These are phyloP conservation scores for Mesembryanthemum crystallinum DNA, from an alignment of 148 eudicot species.

Conservation along the genomic window DNA sequence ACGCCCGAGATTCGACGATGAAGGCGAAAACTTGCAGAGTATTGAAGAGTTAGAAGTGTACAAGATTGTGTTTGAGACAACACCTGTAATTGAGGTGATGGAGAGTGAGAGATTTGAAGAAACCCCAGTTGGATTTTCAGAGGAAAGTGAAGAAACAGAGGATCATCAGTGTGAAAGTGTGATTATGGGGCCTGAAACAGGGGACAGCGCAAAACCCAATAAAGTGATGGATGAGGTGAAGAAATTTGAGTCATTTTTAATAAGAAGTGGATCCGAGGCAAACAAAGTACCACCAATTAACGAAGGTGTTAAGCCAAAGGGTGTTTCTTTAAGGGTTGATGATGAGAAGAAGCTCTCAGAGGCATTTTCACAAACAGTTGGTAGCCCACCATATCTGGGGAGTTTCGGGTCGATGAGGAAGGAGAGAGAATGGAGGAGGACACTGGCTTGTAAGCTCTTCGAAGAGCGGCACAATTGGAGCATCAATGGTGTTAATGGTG, in stretches of 20 bases:
- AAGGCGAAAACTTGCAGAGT: conserved; percentile 18
- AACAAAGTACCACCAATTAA: not conserved
- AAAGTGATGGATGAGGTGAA: conserved; percentile 26
- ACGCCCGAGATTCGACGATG: conserved; percentile 18
- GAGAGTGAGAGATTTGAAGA: conserved; percentile 16
- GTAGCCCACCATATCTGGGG: conserved; percentile 30
- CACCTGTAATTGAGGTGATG: conserved; percentile 28
- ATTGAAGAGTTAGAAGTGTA: conserved; percentile 61
- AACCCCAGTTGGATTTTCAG: conserved; percentile 24
- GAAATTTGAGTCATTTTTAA: conserved; percentile 18
- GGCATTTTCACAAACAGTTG: conserved; percentile 28
- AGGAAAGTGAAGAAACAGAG: conserved; percentile 25
- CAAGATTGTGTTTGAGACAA: conserved; percentile 50
- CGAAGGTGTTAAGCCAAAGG: conserved; percentile 9
- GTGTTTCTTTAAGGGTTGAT: not conserved
- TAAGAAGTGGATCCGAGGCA: conserved; percentile 28
- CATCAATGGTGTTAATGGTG: conserved; percentile 31
- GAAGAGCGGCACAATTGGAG: conserved; percentile 61
- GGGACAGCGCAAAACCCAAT: conserved; percentile 21
- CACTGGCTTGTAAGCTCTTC: conserved; percentile 82
- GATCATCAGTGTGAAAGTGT: conserved; percentile 41
- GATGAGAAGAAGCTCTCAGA: conserved; percentile 9
- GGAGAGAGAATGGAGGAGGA: conserved; percentile 82
- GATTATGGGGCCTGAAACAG: conserved; percentile 41
- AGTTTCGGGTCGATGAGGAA: conserved; percentile 70